Evolutionary conservation across 2,329 filamentous ascomycete genomes (phyloP).

Genomic region (Ilyonectria destructans): DNA sequence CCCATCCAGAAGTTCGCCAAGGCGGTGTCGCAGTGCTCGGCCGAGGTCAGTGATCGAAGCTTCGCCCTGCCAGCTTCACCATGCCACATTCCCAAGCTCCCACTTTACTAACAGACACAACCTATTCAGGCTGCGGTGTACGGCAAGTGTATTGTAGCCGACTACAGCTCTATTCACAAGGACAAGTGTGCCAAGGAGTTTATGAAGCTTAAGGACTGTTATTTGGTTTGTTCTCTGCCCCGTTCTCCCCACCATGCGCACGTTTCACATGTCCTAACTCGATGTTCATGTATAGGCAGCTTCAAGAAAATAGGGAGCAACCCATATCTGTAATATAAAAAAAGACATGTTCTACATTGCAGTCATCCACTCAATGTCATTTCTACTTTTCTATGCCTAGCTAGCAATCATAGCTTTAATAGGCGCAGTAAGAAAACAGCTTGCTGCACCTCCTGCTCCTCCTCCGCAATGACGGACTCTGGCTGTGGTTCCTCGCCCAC

Average conservation of each 20-base stretch:
- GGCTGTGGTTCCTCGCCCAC: slow-evolving; percentile 43
- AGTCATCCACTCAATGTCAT: slow-evolving; percentile 31
- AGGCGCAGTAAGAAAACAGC: slow-evolving; percentile 85
- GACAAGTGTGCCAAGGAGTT: slow-evolving; percentile 94
- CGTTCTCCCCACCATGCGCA: not conserved
- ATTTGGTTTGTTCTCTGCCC: slow-evolving; percentile 73
- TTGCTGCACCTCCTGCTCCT: slow-evolving; percentile 89
- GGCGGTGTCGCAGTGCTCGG: slow-evolving; percentile 70
- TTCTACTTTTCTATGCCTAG: slow-evolving; percentile 31
- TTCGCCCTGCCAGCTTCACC: not conserved
- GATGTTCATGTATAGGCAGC: slow-evolving; percentile 41
- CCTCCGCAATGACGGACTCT: slow-evolving; percentile 77
- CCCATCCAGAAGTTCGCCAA: slow-evolving; percentile 71
- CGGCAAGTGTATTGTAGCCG: slow-evolving; percentile 90
- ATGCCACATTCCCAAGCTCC: not conserved
- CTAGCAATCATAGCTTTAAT: slow-evolving; percentile 74
- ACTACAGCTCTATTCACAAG: slow-evolving; percentile 92
- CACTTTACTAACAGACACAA: slow-evolving; percentile 16
- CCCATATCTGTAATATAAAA: slow-evolving; percentile 14
- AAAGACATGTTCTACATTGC: slow-evolving; percentile 22
- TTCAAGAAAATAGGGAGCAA: slow-evolving; percentile 46
- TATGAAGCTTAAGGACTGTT: slow-evolving; percentile 88
- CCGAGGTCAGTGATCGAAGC: slow-evolving; percentile 61
- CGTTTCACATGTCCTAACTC: slow-evolving; percentile 16
- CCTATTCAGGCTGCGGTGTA: slow-evolving; percentile 81